Evolutionary conservation across 176 grass and related monocot species (phyloP), one percentile per base, ranked within the genome.

Genomic region (Chloris gayana): DNA sequence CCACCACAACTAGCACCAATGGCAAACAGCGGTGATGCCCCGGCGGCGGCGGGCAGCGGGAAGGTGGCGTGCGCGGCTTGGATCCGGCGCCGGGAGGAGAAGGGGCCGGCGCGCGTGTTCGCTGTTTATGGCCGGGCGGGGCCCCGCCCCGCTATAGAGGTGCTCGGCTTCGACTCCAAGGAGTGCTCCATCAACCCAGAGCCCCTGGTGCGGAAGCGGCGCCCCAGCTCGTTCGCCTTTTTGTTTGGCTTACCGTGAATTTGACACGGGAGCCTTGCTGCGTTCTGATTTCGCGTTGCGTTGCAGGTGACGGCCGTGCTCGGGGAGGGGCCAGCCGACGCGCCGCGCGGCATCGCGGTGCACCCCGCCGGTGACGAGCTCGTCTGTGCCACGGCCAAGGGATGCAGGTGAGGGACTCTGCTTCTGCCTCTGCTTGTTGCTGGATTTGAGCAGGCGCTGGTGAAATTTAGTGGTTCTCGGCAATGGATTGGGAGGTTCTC

Each of bases 281-380:
- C 57, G 9, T 60, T 27, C 25, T 6, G 1, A 22, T 11, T 7
- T n/a, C 0, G 24, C 18, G 72, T n/a, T 69, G 74, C 8, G 66
- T 24, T 88, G 81, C 73, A 94, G 92, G 84, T 67, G 68, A 95
- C 78, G 81, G 65, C 87, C 57, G 92, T 80, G 49, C 75, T 99
- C 14, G 80, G 75, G 65, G 86, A 88, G 17, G 87, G 81, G 2
- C 80, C 56, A 17, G 81, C 51, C 21, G 77, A 92, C 62, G 76
- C 73, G 59, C 96, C 92, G 27, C 83, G 85, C 33, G 84, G 75
- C 30, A 89, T 99, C 71, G 84, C 96, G 3, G 96, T 99, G 75
- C 92, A 95, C 80, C 96, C 92, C 5, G 93, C 84, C 31, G 93
- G 90, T 13, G 96, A 99, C 8, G 96, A 99, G 82, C 80, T 99